Evolutionary conservation across 225 moss, liverwort and hornwort species (phyloP).

Genomic region (Neckera pumila): DNA sequence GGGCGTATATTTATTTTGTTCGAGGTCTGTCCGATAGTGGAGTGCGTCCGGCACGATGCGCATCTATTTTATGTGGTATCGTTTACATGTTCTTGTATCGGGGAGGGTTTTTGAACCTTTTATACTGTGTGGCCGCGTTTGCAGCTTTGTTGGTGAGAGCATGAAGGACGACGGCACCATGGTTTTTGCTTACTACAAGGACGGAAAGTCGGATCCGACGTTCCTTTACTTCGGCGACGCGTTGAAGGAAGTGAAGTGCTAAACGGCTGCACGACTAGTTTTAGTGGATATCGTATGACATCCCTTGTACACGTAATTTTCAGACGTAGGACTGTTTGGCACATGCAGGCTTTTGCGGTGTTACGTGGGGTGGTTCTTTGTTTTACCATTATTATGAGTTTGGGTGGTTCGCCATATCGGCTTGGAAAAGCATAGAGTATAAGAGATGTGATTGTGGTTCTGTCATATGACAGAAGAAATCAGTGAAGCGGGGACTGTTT

Average conservation of each 20-base stretch:
- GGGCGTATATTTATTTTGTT: neutral
- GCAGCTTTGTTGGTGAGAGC: slow-evolving; percentile 91
- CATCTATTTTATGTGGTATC: too few relatives aligned
- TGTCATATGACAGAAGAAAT: neutral
- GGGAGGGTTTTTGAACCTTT: neutral
- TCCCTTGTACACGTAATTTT: neutral
- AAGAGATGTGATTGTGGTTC: neutral
- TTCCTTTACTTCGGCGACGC: slow-evolving; percentile 25
- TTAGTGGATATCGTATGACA: neutral
- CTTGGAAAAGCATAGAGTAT: neutral
- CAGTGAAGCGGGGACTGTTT: neutral
- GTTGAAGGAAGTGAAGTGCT: slow-evolving; percentile 39
- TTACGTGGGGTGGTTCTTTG: neutral
- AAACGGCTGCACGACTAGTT: neutral
- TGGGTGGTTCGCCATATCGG: neutral
- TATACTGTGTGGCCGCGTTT: neutral
- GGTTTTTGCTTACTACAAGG: slow-evolving; percentile 81
- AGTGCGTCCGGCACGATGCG: neutral
- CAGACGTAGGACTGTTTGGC: neutral
- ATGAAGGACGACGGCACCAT: slow-evolving; percentile 64
- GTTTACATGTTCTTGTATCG: neutral
- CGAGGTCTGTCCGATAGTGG: neutral
- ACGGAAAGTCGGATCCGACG: neutral
- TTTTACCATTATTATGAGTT: neutral
- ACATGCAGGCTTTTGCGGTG: neutral